A percentile compares a stretch with the other conserved stretches of the same genome.
Evolutionary conservation across 129 eudicot species (phyloP).

Genomic region (Centrapalus pauciflorus): DNA sequence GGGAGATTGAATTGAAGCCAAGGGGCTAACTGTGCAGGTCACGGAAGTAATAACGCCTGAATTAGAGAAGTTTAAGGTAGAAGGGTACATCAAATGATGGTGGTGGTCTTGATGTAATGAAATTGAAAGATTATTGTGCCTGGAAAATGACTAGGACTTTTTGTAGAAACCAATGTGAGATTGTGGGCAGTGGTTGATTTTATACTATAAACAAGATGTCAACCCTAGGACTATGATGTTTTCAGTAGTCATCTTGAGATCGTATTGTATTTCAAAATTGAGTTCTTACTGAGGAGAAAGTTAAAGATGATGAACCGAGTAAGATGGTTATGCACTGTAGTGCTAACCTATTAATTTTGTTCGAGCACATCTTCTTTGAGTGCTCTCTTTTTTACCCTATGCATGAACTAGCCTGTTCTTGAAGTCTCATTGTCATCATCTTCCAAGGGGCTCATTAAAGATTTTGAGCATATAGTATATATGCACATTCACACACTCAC

Average conservation of each 20-base stretch:
- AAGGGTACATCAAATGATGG: conserved; percentile 6
- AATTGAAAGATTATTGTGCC: background rate
- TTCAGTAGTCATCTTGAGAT: background rate
- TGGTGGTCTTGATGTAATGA: background rate
- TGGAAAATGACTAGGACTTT: background rate
- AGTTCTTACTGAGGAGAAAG: conserved; percentile 5
- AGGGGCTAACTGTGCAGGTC: background rate
- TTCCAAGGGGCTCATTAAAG: background rate
- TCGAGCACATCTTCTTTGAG: background rate
- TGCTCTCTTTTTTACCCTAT: background rate
- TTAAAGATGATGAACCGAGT: background rate
- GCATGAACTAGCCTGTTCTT: background rate
- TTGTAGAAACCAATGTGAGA: background rate
- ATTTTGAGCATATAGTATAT: no score
- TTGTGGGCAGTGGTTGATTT: background rate
- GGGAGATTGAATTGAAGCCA: background rate
- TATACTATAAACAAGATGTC: background rate
- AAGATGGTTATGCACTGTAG: background rate
- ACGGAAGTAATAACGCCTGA: no score
- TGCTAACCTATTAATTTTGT: background rate
- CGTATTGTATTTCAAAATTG: background rate
- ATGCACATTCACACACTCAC: no score
- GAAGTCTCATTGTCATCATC: background rate
- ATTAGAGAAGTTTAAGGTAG: background rate
- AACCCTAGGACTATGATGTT: background rate